Percentiles rank a stretch among this genome's conserved stretches.
These are phyloP conservation scores for Orbilia oligospora DNA, from an alignment of 2,329 filamentous ascomycete genomes.

Conservation along the genomic window DNA sequence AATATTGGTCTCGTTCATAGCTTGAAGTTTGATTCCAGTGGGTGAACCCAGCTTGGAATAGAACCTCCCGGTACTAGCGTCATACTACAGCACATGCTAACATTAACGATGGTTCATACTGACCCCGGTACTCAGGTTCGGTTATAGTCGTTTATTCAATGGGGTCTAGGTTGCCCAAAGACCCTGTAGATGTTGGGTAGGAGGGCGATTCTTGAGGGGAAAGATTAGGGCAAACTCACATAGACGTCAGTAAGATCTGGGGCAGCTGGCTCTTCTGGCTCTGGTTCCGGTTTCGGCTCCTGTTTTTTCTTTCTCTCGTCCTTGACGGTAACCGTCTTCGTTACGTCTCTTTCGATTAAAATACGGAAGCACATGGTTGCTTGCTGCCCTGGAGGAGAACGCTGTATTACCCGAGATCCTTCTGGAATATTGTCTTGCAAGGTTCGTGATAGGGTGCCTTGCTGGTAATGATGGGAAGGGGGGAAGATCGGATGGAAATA, in stretches of 20 bases:
- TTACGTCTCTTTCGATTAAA: not conserved
- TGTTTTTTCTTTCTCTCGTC: slow-evolving; percentile 10
- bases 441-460: not conserved
- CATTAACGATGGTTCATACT: slow-evolving; percentile 3
- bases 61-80: slow-evolving; percentile 13
- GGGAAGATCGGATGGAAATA: not conserved
- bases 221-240: slow-evolving; percentile 35
- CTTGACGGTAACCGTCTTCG: not conserved
- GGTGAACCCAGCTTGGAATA: not conserved
- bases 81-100: slow-evolving; percentile 19
- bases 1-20: not conserved
- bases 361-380: slow-evolving; percentile 22
- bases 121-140: not conserved
- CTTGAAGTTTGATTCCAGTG: not conserved
- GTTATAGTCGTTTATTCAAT: not conserved
- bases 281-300: not conserved
- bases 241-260: slow-evolving; percentile 5
- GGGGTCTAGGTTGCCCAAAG: slow-evolving; percentile 11
- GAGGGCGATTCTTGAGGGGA: too few species aligned
- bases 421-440: not conserved
- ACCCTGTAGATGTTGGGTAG: not conserved
- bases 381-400: not conserved
- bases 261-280: not conserved
- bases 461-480: not conserved
- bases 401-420: not conserved